A percentile compares a stretch with the other conserved stretches of the same genome.
phyloP scores from a whole-genome alignment of 1,139 yeast species.

The Yamadazyma spencermartinsiae region DNA sequence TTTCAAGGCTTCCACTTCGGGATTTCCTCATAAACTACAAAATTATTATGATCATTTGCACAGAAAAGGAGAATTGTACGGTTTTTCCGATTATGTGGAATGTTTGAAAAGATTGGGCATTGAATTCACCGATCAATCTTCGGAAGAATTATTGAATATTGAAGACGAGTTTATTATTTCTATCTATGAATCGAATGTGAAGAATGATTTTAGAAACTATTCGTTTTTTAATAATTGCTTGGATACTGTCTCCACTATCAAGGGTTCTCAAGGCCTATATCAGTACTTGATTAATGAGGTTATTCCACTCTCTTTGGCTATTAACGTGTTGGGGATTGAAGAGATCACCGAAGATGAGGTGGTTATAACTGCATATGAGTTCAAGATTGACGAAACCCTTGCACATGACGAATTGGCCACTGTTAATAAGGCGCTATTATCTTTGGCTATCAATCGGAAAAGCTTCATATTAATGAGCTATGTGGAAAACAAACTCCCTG shows the following conservation, averaged over 20 bases:
- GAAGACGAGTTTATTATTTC: conserved; percentile 48
- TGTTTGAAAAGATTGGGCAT: conserved; percentile 56
- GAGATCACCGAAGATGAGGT: conserved; percentile 75
- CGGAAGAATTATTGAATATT: conserved; percentile 16
- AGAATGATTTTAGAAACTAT: conserved; percentile 36
- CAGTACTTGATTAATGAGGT: conserved; percentile 56
- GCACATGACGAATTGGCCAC: conserved; percentile 42
- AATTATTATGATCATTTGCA: conserved; percentile 37
- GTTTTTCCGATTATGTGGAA: conserved; percentile 57
- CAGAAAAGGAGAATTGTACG: conserved; percentile 58
- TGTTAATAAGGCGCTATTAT: conserved; percentile 37
- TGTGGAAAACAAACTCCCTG: conserved; percentile 45
- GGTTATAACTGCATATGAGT: conserved; percentile 67
- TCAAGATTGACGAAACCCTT: conserved; percentile 58
- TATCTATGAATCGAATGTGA: conserved; percentile 43
- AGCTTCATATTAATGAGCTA: conserved; percentile 47
- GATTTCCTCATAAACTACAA: conserved; percentile 23
- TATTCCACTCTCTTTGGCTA: conserved; percentile 56
- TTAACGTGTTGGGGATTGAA: conserved; percentile 59
- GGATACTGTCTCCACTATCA: conserved; percentile 43
- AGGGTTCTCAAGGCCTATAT: conserved; percentile 43
- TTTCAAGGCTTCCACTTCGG: conserved; percentile 14
- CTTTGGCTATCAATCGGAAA: conserved; percentile 41
- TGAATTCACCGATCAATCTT: conserved; percentile 9
- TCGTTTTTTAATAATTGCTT: conserved; percentile 38